A percentile compares a stretch with the other conserved stretches of the same genome.
These are phyloP conservation scores for Yamadazyma atmosphaerica DNA, from an alignment of 1,139 yeast species.

Conservation along the genomic window DNA sequence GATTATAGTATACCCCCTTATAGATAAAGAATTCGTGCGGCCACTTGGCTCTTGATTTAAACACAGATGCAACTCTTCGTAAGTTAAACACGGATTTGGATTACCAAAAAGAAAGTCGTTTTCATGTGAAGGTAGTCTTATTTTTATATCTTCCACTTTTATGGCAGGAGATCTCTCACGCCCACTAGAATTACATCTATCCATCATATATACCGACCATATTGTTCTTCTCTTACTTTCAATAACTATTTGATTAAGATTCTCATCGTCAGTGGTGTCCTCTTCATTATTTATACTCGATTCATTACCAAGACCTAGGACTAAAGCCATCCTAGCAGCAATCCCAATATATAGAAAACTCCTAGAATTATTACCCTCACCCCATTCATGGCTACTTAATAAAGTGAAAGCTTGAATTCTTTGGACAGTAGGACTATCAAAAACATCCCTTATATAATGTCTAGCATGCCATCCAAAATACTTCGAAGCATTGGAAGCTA, in stretches of 20 bases:
- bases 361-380: slow-evolving; percentile 38
- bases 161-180: slow-evolving; percentile 33
- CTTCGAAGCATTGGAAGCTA: slow-evolving; percentile 32
- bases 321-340: slow-evolving; percentile 41
- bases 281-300: slow-evolving; percentile 9
- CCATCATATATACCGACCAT: slow-evolving; percentile 46
- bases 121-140: slow-evolving; percentile 25
- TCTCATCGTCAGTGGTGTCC: slow-evolving; percentile 13
- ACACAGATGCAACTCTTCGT: slow-evolving; percentile 13
- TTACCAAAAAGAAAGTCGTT: slow-evolving; percentile 26
- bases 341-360: slow-evolving; percentile 38
- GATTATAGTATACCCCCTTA: slow-evolving; percentile 24
- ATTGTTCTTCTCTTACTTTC: slow-evolving; percentile 37
- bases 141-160: slow-evolving; percentile 23
- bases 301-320: slow-evolving; percentile 34
- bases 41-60: slow-evolving; percentile 6
- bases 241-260: slow-evolving; percentile 17
- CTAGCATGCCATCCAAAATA: slow-evolving; percentile 44
- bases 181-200: slow-evolving; percentile 40
- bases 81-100: slow-evolving; percentile 15
- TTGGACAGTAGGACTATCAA: slow-evolving; percentile 39
- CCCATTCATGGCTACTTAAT: slow-evolving; percentile 44
- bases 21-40: slow-evolving; percentile 1
- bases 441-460: slow-evolving; percentile 26
- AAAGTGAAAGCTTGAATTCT: slow-evolving; percentile 37